Evolutionary conservation across 225 moss, liverwort and hornwort genomes (phyloP).

Genomic region (Climacium dendroides): DNA sequence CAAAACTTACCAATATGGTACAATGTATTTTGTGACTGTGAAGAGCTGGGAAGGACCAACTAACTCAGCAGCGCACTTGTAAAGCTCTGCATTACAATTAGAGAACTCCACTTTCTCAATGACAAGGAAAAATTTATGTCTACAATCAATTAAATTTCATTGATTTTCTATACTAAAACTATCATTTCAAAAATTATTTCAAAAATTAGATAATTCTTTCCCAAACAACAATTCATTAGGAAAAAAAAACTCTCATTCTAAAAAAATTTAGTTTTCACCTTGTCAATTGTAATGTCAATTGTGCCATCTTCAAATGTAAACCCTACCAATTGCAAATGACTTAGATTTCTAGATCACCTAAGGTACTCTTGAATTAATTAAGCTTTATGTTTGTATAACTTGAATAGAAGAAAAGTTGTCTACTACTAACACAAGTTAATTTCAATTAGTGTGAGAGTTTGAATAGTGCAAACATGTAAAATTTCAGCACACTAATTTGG

Average conservation of each 20-base stretch:
- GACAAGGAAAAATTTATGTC: neutral
- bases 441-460: neutral
- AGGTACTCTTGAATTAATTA: neutral
- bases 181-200: neutral
- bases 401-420: neutral
- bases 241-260: neutral
- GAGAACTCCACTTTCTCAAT: neutral
- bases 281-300: neutral
- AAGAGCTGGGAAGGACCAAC: constrained; percentile 71
- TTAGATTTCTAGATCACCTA: neutral
- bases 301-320: neutral
- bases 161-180: neutral
- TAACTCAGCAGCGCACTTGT: constrained; percentile 56
- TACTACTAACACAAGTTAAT: neutral
- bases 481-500: neutral
- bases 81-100: constrained; percentile 28
- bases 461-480: neutral
- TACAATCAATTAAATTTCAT: too few relatives aligned
- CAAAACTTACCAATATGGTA: constrained; percentile 52
- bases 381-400: neutral
- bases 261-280: neutral
- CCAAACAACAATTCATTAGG: neutral
- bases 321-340: too few relatives aligned
- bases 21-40: constrained; percentile 56
- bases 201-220: neutral